Evolutionary conservation across 176 grass and related monocot species (phyloP), one percentile per base, ranked within the genome.

Genomic region (Zizania latifolia): DNA sequence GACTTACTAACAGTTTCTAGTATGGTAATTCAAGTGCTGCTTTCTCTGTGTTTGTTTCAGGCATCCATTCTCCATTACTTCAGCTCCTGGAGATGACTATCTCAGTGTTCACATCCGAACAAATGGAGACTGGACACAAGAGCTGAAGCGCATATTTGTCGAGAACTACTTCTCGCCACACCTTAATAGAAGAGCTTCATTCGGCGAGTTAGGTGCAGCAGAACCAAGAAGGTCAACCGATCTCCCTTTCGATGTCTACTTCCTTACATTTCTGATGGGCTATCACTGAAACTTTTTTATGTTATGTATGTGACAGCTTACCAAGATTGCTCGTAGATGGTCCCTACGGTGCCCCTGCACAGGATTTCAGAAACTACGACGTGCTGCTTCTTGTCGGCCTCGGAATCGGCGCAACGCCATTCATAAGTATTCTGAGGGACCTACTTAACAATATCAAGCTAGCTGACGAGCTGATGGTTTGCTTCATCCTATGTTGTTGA

Each of bases 1-100:
- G 3, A 29, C 19, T 44, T 68, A 21, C 14, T 82, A 31, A 35
- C 57, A 45, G 13, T 73, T 71, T 75, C 15, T 54, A 21, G 10
- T 30, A 60, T 10, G 39, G 29, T 54, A 78, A 65, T 62, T 90
- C 72, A 84, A 35, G 36, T 63, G 21, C 55, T 45, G 2, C 5
- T 69, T 24, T 30, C 71, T 58, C 22, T 57, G 10, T 71, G 38
- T 56, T 82, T 41, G 46, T 55, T 39, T 76, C 74, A 99, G 95
- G 95, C 95, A 99, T 67, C 95, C 95, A 77, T 99, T 99, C 64
- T 99, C 95, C 68, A 99, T 99, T 50, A 99, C 95, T 58, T 99
- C 95, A 61, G 95, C 95, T 54, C 95, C 91, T 34, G 92, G 95
- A 67, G 95, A 99, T 23, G 95, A 99, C 34, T 99, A 94, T 69